Evolutionary conservation across 495 filamentous ascomycete species (phyloP).

Genomic region (Penicillium pancosmium): DNA sequence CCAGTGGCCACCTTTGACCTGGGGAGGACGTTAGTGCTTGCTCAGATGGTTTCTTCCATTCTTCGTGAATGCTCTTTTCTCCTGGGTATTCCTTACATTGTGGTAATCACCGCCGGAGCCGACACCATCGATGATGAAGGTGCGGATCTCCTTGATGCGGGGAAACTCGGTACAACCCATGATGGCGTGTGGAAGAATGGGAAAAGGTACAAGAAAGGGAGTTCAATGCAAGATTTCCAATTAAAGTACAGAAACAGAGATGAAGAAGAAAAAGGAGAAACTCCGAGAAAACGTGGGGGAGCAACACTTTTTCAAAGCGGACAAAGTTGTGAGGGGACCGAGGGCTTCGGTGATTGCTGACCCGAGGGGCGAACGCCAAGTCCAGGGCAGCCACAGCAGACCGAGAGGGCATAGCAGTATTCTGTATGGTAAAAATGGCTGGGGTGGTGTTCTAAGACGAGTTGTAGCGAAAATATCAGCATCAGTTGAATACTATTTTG

Average conservation of each 20-base stretch:
- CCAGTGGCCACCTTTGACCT: constrained; percentile 86
- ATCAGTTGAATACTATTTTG: no score
- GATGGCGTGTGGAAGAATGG: constrained; percentile 13
- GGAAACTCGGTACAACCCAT: constrained; percentile 47
- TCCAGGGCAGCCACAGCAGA: neutral
- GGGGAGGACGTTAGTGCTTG: constrained; percentile 8
- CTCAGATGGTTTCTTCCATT: neutral
- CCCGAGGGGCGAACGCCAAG: constrained; percentile 27
- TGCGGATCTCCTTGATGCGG: constrained; percentile 76
- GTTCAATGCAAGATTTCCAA: neutral
- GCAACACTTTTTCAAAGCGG: constrained; percentile 19
- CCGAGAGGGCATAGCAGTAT: neutral
- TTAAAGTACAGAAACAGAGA: constrained; percentile 12
- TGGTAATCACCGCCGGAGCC: constrained; percentile 93
- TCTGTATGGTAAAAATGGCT: no score
- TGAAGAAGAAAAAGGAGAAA: constrained; percentile 6
- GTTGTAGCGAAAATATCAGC: no score
- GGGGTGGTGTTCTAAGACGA: no score
- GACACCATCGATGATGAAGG: constrained; percentile 81
- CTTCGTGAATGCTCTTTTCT: neutral
- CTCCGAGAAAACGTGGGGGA: constrained; percentile 18
- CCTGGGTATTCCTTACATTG: constrained; percentile 58
- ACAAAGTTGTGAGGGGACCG: constrained; percentile 15
- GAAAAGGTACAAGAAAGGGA: neutral
- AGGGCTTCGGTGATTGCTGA: constrained; percentile 36